A percentile compares a stretch with the other conserved stretches of the same genome.
Conservation (phyloP, 352 stramenopile genomes). For the Globisporangium viniferum region DNA sequence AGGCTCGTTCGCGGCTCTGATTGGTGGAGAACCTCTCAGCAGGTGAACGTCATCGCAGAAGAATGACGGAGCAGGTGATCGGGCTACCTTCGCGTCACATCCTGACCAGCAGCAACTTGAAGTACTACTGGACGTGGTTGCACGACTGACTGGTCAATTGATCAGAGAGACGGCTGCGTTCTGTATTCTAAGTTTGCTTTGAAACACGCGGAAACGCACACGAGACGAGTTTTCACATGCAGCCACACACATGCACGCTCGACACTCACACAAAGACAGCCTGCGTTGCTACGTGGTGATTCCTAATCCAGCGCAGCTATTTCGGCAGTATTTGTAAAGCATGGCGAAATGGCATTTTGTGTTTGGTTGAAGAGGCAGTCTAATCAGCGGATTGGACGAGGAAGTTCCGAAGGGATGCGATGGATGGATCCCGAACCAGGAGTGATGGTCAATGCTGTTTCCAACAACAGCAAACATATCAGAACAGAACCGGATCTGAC, state of each 20-base stretch:
- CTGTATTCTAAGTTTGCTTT: not conserved
- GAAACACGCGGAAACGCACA: not conserved
- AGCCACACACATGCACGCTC: not conserved
- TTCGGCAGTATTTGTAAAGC: not conserved
- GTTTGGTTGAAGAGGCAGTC: not conserved
- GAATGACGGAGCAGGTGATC: not conserved
- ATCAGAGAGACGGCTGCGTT: not conserved
- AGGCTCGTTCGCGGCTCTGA: not conserved
- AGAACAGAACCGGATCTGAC: not conserved
- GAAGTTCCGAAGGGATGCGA: not conserved
- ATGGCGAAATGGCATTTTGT: not conserved
- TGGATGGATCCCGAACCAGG: not conserved
- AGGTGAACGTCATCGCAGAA: conserved; percentile 1
- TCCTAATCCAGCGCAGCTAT: not conserved
- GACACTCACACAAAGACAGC: too few relatives aligned
- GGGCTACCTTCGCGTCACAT: conserved; percentile 10
- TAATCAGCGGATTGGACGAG: conserved; percentile 7
- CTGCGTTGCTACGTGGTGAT: not conserved
- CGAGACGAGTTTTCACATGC: not conserved
- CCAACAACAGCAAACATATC: not conserved
- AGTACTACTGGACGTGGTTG: not conserved
- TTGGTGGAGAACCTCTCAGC: not conserved
- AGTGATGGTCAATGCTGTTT: not conserved
- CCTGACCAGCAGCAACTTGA: conserved; percentile 3
- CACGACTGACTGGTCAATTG: not conserved